Conservation (phyloP, 495 filamentous ascomycete species). For the Aspergillus ellipticus region DNA sequence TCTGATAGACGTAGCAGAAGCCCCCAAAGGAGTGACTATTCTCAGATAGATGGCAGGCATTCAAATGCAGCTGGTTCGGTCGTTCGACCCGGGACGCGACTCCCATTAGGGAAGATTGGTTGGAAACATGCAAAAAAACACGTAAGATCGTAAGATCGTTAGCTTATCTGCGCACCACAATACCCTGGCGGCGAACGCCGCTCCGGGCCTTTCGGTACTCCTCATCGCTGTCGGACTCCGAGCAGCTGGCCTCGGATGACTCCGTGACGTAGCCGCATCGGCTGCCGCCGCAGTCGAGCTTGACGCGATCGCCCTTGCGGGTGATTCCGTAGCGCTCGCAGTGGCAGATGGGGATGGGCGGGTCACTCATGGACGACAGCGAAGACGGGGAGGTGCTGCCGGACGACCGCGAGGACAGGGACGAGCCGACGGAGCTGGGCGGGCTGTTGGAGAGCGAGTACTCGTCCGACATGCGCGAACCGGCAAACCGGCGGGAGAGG, state of each 20-base stretch:
- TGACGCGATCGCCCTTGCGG: slow-evolving; percentile 83
- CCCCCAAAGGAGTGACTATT: slow-evolving; percentile 18
- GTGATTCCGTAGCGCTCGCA: slow-evolving; percentile 97
- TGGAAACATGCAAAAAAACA: not conserved
- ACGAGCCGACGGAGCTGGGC: slow-evolving; percentile 70
- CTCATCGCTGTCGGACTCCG: slow-evolving; percentile 59
- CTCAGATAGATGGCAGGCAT: slow-evolving; percentile 1
- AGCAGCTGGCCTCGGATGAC: slow-evolving; percentile 50
- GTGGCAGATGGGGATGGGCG: slow-evolving; percentile 61
- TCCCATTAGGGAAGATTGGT: not conserved
- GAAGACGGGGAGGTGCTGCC: slow-evolving; percentile 69
- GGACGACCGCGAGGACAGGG: slow-evolving; percentile 69
- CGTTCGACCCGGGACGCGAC: not conserved
- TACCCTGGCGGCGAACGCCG: slow-evolving; percentile 67
- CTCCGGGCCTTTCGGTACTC: slow-evolving; percentile 45
- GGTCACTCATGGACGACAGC: slow-evolving; percentile 69
- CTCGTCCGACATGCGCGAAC: slow-evolving; percentile 67
- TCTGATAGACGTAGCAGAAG: slow-evolving; percentile 14
- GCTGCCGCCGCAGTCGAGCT: slow-evolving; percentile 86
- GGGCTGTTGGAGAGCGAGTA: slow-evolving; percentile 60
- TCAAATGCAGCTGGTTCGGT: slow-evolving; percentile 1
- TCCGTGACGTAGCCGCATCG: slow-evolving; percentile 74
- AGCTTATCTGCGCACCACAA: slow-evolving; percentile 60
- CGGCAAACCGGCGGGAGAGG: slow-evolving; percentile 68
- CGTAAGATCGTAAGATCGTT: not conserved